These are phyloP conservation scores for Colletotrichum gloeosporioides DNA, from an alignment of 2,329 filamentous ascomycete species.

Conservation along the genomic window DNA sequence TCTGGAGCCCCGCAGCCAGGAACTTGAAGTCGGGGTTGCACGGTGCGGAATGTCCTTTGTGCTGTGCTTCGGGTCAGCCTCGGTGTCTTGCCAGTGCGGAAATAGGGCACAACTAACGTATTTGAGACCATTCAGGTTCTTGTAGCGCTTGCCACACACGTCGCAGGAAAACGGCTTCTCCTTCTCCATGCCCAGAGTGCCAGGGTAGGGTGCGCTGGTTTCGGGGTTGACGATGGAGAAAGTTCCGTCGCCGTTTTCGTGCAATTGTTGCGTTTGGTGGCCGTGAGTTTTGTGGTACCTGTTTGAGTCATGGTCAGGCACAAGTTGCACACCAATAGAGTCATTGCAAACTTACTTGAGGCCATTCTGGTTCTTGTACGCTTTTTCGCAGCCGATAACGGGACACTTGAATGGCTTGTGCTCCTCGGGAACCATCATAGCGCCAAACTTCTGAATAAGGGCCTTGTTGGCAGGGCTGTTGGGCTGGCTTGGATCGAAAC, in stretches of 20 bases:
- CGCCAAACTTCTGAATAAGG: constrained; percentile 61
- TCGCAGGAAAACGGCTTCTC: constrained; percentile 99
- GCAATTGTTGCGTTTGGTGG: constrained; percentile 94
- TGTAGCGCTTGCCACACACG: constrained; percentile 96
- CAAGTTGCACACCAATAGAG: not conserved
- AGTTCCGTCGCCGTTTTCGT: constrained; percentile 95
- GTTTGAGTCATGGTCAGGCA: constrained; percentile 17
- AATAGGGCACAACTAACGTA: constrained; percentile 63
- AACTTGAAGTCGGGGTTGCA: constrained; percentile 82
- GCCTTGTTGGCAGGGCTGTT: constrained; percentile 75
- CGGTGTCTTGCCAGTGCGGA: not conserved
- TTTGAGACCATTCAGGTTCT: constrained; percentile 98
- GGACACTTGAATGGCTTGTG: constrained; percentile 98
- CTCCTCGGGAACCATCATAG: constrained; percentile 80
- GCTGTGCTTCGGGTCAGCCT: constrained; percentile 42
- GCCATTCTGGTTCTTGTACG: constrained; percentile 99
- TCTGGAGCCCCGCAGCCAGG: constrained; percentile 48
- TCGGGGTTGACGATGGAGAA: constrained; percentile 98
- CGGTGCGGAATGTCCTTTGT: constrained; percentile 82
- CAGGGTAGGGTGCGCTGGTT: constrained; percentile 91
- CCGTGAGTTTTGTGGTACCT: constrained; percentile 82
- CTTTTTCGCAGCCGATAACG: constrained; percentile 98
- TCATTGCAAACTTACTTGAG: constrained; percentile 75
- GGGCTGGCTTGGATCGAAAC: constrained; percentile 76
- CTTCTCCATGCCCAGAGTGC: constrained; percentile 99